phyloP scores from a whole-genome alignment of 768 basidiomycete species.

The Coprinopsis marcescibilis region DNA sequence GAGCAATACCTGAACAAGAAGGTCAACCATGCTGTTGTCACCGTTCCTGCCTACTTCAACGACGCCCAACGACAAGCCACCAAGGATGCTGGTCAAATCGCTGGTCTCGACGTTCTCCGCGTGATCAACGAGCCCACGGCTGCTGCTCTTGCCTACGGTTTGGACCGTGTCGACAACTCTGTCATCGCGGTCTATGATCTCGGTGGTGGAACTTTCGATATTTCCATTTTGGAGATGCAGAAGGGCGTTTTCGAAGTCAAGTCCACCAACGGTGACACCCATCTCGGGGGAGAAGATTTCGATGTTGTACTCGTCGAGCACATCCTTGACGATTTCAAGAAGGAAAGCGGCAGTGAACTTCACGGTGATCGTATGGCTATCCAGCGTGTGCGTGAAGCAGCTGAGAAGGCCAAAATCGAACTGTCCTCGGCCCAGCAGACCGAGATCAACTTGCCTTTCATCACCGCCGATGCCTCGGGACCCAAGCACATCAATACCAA shows the following conservation, averaged over 20 bases:
- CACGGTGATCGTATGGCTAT: constrained; percentile 90
- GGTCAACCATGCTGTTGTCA: constrained; percentile 88
- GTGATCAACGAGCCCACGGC: constrained; percentile 99
- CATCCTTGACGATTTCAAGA: constrained; percentile 91
- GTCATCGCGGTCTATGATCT: constrained; percentile 98
- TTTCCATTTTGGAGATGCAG: constrained; percentile 99
- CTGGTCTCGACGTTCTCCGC: constrained; percentile 94
- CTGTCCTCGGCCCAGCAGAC: constrained; percentile 92
- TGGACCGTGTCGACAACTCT: constrained; percentile 78
- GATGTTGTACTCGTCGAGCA: constrained; percentile 85
- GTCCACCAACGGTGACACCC: constrained; percentile 98
- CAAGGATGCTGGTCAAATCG: constrained; percentile 95
- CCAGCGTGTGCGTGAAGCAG: constrained; percentile 97
- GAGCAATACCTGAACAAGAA: constrained; percentile 90
- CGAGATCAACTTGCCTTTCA: constrained; percentile 97
- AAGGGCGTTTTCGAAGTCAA: constrained; percentile 99
- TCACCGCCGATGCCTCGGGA: constrained; percentile 91
- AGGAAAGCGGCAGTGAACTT: constrained; percentile 79
- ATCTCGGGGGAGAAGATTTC: constrained; percentile 95
- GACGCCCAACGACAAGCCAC: constrained; percentile 99
- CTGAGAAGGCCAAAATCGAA: constrained; percentile 99
- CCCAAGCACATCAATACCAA: constrained; percentile 97
- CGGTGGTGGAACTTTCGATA: constrained; percentile 98
- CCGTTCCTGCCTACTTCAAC: constrained; percentile 98
- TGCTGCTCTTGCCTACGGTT: constrained; percentile 95